Conservation (phyloP, 305 asterid species). For the Caryopteris hybrid region DNA sequence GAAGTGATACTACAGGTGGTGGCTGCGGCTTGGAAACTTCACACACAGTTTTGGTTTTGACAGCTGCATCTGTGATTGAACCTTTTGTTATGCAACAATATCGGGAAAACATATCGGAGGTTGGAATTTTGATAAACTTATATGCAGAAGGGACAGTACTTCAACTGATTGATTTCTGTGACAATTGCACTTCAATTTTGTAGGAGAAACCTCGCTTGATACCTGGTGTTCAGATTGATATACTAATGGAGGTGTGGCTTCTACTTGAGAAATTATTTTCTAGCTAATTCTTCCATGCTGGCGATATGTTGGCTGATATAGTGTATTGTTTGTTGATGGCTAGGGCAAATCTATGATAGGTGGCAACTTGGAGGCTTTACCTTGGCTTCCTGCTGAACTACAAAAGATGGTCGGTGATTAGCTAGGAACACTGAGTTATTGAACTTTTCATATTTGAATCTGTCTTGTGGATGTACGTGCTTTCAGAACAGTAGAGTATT, state of each 20-base stretch:
- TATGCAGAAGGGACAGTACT: neutral
- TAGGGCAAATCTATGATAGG: slow-evolving; percentile 50
- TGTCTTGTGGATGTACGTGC: neutral
- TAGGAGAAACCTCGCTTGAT: slow-evolving; percentile 67
- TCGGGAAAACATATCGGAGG: slow-evolving; percentile 45
- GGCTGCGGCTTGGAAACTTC: slow-evolving; percentile 18
- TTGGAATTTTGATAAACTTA: slow-evolving; percentile 21
- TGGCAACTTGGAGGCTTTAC: slow-evolving; percentile 39
- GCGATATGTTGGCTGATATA: slow-evolving; percentile 9
- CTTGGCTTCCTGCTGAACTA: slow-evolving; percentile 78
- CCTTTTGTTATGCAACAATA: slow-evolving; percentile 58
- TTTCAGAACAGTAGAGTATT: neutral
- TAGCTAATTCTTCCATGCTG: slow-evolving; percentile 2
- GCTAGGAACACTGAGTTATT: neutral
- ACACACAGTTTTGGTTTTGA: slow-evolving; percentile 49
- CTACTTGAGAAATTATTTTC: slow-evolving; percentile 10
- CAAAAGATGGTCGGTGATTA: slow-evolving; percentile 49
- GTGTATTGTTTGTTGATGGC: slow-evolving; percentile 20
- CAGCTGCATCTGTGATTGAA: slow-evolving; percentile 88
- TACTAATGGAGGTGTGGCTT: slow-evolving; percentile 63
- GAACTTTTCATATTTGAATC: neutral
- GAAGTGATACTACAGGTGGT: slow-evolving; percentile 24
- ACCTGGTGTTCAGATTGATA: slow-evolving; percentile 67
- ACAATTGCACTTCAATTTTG: slow-evolving; percentile 15
- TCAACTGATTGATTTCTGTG: slow-evolving; percentile 5